Evolutionary conservation across 805 yeast species (phyloP), one percentile per base, ranked within the genome.

Genomic region (Maudiozyma turicensis): DNA sequence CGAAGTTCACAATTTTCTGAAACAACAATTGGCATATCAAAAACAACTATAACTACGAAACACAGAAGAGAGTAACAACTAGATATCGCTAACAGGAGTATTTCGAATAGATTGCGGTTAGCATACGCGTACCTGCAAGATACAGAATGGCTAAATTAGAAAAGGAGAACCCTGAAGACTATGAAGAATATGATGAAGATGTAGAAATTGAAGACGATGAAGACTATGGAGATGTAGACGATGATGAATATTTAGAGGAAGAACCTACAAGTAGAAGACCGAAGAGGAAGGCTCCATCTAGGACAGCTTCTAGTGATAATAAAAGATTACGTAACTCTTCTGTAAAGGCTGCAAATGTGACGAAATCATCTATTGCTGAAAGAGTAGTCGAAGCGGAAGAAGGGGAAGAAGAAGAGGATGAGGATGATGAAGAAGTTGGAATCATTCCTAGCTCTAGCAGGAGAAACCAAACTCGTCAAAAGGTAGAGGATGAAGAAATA

Each of bases 381-480:
- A 15, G 42, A 20, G 26, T 39, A 9, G 30, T 11, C 3, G 14
- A 26, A 6, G 43, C 28, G 3, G 43, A 28, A 28, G 34, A 32
- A 32, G 30, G 8, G 13, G 42, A 40, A 8, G 42, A 20, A 15
- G 28, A 40, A 10, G 42, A 8, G n/a, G 42, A 40, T 20, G 28
- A 9, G 28, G 45, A 32, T 15, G 30, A 20, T 9, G 42, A 40
- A 5, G 33, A 39, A 13, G 42, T 15, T 8, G 42, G 20, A 11
- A 39, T 39, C n/a, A 39, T 50, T 7, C 61, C 55, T 15, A 54
- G 51, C 11, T 44, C 43, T 31, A 55, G 50, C 3, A 52, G 40
- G 13, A 38, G 48, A 42, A 46, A 43, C 5, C 32, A 35, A 29
- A 8, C 11, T 10, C 43, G 26, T 6, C 33, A 15, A 28, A 33